Base-by-base conservation (phyloP, 805 yeast species). In the Yamadazyma sp. region DNA sequence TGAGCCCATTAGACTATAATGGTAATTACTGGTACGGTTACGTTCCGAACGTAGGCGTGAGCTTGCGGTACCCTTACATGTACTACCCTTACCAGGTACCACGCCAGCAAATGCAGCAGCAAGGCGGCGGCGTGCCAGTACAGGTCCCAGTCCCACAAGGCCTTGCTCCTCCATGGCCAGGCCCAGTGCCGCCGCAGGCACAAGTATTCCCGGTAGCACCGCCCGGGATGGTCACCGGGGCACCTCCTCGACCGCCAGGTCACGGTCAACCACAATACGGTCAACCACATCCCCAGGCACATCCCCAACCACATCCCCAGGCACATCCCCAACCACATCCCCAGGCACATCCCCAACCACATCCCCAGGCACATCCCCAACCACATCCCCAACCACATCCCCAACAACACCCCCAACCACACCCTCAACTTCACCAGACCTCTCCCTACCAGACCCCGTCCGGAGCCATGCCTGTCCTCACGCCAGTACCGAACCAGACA, bases 21-120 rank as follows among this genome's bases (percentile, higher is more conserved):
- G 50, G 50, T 3, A 49, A 47, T 24, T 50, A 50, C 29, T 48
- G 49, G 50, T 49, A 49, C 13, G 53, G 50, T 2, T 47, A 41
- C 32, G 17, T 38, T 17, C 47, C 41, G 3, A 35, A 23, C 11
- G 26, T 36, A n/a, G 30, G 30, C 19, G 28, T 37, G 14, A 21
- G 28, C 5, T 15, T 28, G 13, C n/a, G 40, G 21, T 31, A 37
- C 14, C 40, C 40, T 7, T 37, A 37, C 14, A 21, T 37, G 32
- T 32, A 31, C 17, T 37, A 37, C 21, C 40, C 40, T 5, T 37
- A 37, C 18, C 37, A 30, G 22, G 27, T 32, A 10, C 41, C 41
- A 5, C 11, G 34, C 3, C 32, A 32, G 12, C 30, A 30, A 6
- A 23, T 23, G 6, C 21, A 13, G 8, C 36, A 32, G 22, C 35